Base-by-base conservation (phyloP, 441 rosid genomes). In the Bruguiera hainesii region DNA sequence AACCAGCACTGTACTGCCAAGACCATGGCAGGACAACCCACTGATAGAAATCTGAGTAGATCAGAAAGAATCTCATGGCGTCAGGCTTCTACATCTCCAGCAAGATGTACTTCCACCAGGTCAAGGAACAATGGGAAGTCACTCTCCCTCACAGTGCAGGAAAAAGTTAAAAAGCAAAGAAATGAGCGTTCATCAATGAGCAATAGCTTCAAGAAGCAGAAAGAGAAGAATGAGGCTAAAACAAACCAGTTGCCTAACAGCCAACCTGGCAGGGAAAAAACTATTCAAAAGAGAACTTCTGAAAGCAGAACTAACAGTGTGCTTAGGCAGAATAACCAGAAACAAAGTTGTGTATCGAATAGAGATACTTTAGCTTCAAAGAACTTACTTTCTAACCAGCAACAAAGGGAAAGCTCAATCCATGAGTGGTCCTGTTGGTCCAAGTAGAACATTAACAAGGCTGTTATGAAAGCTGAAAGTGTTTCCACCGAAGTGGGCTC, bases 241-340 rank as follows among this genome's bases (percentile, higher is more conserved):
- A 55, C 71, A 16, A 76, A 76, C 73, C 82, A 77, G 52, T 69
- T 67, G 52, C 66, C 63, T 57, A 80, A 70, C 78, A 74, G 74
- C 29, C 76, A 55, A 71, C 67, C 79, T 35, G 75, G 72, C 29
- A 65, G 56, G 30, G 84, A 74, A 71, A 84, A 77, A 78, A 64
- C 73, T 63, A 67, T 68, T 30, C 78, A 59, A 64, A 86, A 74
- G 77, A 80, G 83, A 81, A 70, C 26, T 26, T 1, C 63, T 57
- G 69, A 68, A 62, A 80, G 56, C 77, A 81, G 62, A 68, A 60
- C 72, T 28, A 84, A 19, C 69, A 66, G 70, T 77, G 85, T 78
- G 73, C 86, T 82, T 68, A 78, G 78, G 70, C 88, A 81, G 76
- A 87, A 79, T 74, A 87, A 79, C 75, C 95, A 79, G 78, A 87